Evolutionary conservation across 83 land plant species (phyloP).

Genomic region (Larix sibirica): DNA sequence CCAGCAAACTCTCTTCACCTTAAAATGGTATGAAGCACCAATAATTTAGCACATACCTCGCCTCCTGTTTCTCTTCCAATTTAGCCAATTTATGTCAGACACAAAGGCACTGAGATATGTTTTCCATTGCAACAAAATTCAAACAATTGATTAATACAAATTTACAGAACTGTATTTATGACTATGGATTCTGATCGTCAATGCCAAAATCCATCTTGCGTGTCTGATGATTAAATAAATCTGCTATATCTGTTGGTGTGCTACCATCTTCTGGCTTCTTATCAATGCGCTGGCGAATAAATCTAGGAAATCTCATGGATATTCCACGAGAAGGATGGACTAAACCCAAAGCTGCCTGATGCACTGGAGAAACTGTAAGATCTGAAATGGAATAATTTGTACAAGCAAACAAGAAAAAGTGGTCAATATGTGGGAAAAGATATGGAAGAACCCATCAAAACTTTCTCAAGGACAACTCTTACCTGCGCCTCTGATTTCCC

Average conservation of each 20-base stretch:
- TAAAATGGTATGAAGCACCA: too few species aligned
- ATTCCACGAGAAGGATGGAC: slow-evolving; percentile 95
- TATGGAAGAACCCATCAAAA: neutral
- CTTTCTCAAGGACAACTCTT: slow-evolving; percentile 7
- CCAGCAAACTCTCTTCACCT: too few species aligned
- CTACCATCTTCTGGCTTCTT: slow-evolving; percentile 88
- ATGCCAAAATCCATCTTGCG: slow-evolving; percentile 61
- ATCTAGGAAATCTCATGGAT: slow-evolving; percentile 92
- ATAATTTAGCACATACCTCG: too few species aligned
- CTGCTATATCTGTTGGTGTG: slow-evolving; percentile 78
- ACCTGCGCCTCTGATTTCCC: slow-evolving; percentile 99
- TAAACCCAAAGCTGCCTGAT: slow-evolving; percentile 90
- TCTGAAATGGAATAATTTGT: slow-evolving; percentile 35
- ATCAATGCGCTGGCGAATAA: slow-evolving; percentile 58
- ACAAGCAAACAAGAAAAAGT: neutral
- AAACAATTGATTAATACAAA: too few species aligned
- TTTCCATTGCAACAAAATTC: too few species aligned
- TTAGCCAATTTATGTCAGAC: too few species aligned
- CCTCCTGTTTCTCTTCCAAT: too few species aligned
- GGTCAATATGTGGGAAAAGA: neutral
- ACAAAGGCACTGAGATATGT: too few species aligned
- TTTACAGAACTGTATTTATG: neutral
- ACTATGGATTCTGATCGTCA: neutral
- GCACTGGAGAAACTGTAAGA: slow-evolving; percentile 92
- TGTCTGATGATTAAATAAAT: slow-evolving; percentile 74